Evolutionary conservation across 2,329 filamentous ascomycete species (phyloP).

Genomic region (Drechslerella coelobrocha): DNA sequence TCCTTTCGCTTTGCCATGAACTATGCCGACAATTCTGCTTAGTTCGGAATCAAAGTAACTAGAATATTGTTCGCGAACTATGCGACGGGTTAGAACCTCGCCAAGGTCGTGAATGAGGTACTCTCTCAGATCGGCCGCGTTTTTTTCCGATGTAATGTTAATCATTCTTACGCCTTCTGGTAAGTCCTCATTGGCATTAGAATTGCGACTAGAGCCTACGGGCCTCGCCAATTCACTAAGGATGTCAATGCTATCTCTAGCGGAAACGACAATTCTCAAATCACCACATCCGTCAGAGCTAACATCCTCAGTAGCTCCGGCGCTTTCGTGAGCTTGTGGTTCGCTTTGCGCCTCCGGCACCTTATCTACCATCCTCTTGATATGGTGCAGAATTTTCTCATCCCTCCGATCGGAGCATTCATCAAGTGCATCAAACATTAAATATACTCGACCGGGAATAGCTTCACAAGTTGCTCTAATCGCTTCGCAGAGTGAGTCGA

Average conservation of each 20-base stretch:
- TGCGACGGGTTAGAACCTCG: slow-evolving; percentile 14
- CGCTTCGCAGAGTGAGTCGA: slow-evolving; percentile 6
- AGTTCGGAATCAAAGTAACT: slow-evolving; percentile 22
- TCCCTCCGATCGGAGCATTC: slow-evolving; percentile 25
- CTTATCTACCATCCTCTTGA: neutral
- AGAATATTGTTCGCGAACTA: slow-evolving; percentile 3
- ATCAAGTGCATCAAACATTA: slow-evolving; percentile 36
- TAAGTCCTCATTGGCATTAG: neutral
- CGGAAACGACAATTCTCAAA: slow-evolving; percentile 26
- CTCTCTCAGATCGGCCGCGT: slow-evolving; percentile 16
- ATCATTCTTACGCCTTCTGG: slow-evolving; percentile 11
- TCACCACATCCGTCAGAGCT: neutral
- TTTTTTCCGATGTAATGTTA: slow-evolving; percentile 22
- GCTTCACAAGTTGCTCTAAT: slow-evolving; percentile 5
- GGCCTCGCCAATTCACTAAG: neutral
- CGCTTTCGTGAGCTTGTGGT: neutral
- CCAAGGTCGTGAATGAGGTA: slow-evolving; percentile 13
- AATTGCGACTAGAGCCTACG: neutral
- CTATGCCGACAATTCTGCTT: slow-evolving; percentile 9
- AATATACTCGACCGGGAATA: slow-evolving; percentile 22
- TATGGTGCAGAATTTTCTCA: slow-evolving; percentile 10
- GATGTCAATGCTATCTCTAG: slow-evolving; percentile 25
- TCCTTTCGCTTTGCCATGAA: slow-evolving; percentile 29
- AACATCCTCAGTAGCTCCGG: neutral
- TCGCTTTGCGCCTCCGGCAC: neutral